Evolutionary conservation across 352 stramenopile genomes (phyloP).

Genomic region (Phytopythium delawarense): DNA sequence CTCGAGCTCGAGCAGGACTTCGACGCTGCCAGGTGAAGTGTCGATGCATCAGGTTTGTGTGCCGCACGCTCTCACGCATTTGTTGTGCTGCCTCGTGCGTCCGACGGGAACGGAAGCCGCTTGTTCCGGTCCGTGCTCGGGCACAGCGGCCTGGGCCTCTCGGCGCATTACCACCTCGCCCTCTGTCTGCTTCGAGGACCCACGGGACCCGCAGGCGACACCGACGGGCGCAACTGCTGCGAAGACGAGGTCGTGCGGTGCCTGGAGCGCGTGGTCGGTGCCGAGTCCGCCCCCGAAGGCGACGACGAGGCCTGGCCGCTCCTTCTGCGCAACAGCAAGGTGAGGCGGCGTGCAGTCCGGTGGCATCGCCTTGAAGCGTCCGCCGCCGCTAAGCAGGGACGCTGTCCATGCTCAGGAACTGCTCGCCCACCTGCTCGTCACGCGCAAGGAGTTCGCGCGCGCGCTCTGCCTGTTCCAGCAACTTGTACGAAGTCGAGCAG

Average conservation of each 20-base stretch:
- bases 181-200: conserved; percentile 39
- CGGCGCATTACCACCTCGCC: conserved; percentile 37
- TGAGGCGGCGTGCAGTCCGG: conserved; percentile 3
- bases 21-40: conserved; percentile 24
- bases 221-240: neutral
- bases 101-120: conserved; percentile 6
- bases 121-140: conserved; percentile 22
- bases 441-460: conserved; percentile 16
- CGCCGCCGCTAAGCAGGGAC: neutral
- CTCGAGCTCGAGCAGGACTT: conserved; percentile 31
- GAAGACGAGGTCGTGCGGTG: conserved; percentile 22
- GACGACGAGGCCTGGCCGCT: conserved; percentile 14
- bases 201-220: conserved; percentile 16
- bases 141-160: conserved; percentile 17
- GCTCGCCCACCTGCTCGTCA: conserved; percentile 35
- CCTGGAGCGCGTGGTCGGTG: conserved; percentile 25
- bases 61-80: neutral
- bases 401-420: conserved; percentile 26
- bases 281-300: neutral
- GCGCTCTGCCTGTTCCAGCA: conserved; percentile 19
- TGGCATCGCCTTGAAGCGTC: neutral
- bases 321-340: conserved; percentile 25
- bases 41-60: neutral
- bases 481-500: conserved; percentile 10
- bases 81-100: neutral